Percentiles rank a stretch among this genome's conserved stretches.
These are phyloP conservation scores for Musa beccarii DNA, from an alignment of 176 grass and related monocot genomes.

Conservation along the genomic window DNA sequence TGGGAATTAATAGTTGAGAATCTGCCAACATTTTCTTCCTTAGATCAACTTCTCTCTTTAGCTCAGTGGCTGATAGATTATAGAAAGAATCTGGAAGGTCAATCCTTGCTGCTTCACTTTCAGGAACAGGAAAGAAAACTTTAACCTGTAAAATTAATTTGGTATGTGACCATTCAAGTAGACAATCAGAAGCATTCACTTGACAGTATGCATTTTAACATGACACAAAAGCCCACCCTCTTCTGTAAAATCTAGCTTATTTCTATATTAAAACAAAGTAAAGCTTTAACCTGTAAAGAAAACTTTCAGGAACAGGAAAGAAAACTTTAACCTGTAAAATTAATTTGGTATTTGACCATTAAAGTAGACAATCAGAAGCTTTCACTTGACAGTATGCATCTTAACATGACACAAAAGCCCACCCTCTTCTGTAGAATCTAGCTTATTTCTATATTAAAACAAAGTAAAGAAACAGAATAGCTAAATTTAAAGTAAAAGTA, in stretches of 20 bases:
- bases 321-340: conserved; percentile 57
- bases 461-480: not conserved
- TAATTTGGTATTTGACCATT: conserved; percentile 10
- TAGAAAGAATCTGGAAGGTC: conserved; percentile 86
- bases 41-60: conserved; percentile 68
- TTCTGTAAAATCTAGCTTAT: too few relatives aligned
- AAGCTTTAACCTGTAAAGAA: not conserved
- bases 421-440: too few relatives aligned
- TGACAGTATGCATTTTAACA: too few relatives aligned
- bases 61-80: conserved; percentile 44
- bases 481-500: not conserved
- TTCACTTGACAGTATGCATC: too few relatives aligned
- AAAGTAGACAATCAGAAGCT: not conserved
- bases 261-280: too few relatives aligned
- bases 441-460: too few relatives aligned
- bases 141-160: conserved; percentile 38
- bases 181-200: not conserved
- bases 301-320: conserved; percentile 52
- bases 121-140: conserved; percentile 64
- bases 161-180: conserved; percentile 16
- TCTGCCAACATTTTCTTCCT: conserved; percentile 68
- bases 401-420: not conserved
- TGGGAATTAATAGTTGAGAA: conserved; percentile 76
- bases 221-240: too few relatives aligned
- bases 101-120: conserved; percentile 42